These are phyloP conservation scores for Quercus mongolica DNA, from an alignment of 306 rosid genomes.

Conservation along the genomic window DNA sequence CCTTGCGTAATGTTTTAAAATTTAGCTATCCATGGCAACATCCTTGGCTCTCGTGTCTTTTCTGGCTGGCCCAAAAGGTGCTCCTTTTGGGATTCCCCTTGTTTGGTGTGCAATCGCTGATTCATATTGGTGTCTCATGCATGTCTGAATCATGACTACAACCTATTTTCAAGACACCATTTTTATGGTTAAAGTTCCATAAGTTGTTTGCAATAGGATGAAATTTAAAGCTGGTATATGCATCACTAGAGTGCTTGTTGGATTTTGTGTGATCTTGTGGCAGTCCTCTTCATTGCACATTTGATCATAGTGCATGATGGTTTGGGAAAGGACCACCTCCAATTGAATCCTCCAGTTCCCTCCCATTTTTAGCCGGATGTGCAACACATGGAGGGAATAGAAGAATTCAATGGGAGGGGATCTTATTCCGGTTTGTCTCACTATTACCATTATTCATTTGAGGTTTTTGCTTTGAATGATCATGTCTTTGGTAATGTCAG, in stretches of 20 bases:
- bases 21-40: not conserved
- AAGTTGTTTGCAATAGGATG: not conserved
- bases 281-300: not conserved
- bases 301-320: not conserved
- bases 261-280: not conserved
- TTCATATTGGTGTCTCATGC: not conserved
- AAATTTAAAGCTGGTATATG: not conserved
- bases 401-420: not conserved
- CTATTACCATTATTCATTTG: not conserved
- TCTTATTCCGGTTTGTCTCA: not conserved
- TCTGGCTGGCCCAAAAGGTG: not conserved
- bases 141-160: not conserved
- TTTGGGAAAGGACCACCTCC: no score
- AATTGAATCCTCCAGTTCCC: no score
- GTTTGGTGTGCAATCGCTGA: not conserved
- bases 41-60: not conserved
- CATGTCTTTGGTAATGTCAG: conserved; percentile 42
- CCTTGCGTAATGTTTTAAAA: not conserved
- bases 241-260: not conserved
- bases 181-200: not conserved
- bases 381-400: no score
- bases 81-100: not conserved
- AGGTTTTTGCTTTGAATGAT: conserved; percentile 11
- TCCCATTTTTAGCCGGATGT: no score
- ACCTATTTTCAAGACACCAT: not conserved